Conservation (phyloP, 306 rosid genomes). For the Prinsepia uniflora region DNA sequence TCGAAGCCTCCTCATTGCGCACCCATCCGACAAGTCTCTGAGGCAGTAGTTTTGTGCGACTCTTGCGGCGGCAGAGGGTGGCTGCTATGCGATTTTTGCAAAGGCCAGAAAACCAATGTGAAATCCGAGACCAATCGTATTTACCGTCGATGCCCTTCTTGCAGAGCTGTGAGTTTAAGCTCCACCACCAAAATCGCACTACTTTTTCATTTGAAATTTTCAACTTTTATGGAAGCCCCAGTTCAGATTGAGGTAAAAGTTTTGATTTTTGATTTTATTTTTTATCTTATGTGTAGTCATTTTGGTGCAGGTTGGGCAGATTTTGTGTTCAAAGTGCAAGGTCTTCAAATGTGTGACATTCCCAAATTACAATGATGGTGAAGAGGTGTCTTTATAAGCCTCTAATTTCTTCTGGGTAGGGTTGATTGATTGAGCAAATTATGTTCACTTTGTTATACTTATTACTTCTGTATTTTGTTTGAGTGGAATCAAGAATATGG, state of each 20-base stretch:
- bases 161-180: conserved; percentile 66
- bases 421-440: background rate
- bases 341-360: conserved; percentile 88
- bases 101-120: conserved; percentile 80
- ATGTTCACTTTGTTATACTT: background rate
- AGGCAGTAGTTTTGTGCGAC: conserved; percentile 54
- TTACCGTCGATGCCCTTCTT: conserved; percentile 84
- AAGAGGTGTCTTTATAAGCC: conserved; percentile 34
- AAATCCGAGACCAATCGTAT: conserved; percentile 62
- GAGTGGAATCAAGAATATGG: background rate
- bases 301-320: conserved; percentile 63
- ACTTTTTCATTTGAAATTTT: background rate
- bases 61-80: conserved; percentile 84
- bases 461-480: background rate
- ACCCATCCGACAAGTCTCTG: conserved; percentile 23
- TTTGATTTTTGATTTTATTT: background rate
- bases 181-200: background rate
- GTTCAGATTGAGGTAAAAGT: background rate
- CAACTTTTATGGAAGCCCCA: background rate
- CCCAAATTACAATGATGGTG: conserved; percentile 64
- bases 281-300: background rate
- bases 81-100: conserved; percentile 74
- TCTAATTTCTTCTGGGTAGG: conserved; percentile 5
- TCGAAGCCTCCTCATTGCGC: conserved; percentile 39
- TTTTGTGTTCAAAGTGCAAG: conserved; percentile 73